Evolutionary conservation across 306 rosid genomes (phyloP), one percentile per base, ranked within the genome.

Genomic region (Macrotyloma uniflorum): DNA sequence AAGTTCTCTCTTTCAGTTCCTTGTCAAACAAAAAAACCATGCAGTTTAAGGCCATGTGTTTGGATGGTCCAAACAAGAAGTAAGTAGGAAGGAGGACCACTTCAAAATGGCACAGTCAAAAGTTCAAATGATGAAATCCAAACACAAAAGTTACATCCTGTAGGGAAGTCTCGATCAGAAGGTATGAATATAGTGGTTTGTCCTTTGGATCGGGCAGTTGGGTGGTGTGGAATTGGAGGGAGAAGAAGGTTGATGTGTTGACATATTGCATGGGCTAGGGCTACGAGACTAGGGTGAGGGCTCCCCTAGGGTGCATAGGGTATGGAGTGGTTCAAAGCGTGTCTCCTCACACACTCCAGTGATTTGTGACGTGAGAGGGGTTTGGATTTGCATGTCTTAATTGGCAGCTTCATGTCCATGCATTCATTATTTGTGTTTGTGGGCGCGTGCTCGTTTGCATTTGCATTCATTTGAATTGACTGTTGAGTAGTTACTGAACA

Each of bases 61-160:
- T 15, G 3, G 11, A 64, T 73, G 83, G 86, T 82, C 86, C 88
- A 87, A 62, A 68, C 83, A 79, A n/a, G n/a, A 9, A 68, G 32
- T 3, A 20, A 24, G 9, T 13, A 2, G 10, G 61, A 15, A 32
- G 7, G 19, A 65, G 86, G 88, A 82, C 86, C 88, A 72, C 84
- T 32, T 22, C 16, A 0, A 3, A 20, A 33, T 6, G 9, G 13
- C 40, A 38, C 3, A 3, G 0, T 38, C 43, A 38, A 8, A n/a
- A 8, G 43, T 9, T 38, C 0, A 38, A 38, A 38, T 38, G 43
- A 38, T 38, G 43, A 38, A 38, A 38, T 38, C 43, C 43, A 38
- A 38, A 38, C 43, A 2, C 43, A 38, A 38, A 38, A 38, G 43
- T 38, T 38, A 38, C 13, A 38, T 38, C 43, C 8, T 9, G 8